phyloP scores from a whole-genome alignment of 2,329 filamentous ascomycete species.

The Ophiocordyceps polyrhachis-furcata region DNA sequence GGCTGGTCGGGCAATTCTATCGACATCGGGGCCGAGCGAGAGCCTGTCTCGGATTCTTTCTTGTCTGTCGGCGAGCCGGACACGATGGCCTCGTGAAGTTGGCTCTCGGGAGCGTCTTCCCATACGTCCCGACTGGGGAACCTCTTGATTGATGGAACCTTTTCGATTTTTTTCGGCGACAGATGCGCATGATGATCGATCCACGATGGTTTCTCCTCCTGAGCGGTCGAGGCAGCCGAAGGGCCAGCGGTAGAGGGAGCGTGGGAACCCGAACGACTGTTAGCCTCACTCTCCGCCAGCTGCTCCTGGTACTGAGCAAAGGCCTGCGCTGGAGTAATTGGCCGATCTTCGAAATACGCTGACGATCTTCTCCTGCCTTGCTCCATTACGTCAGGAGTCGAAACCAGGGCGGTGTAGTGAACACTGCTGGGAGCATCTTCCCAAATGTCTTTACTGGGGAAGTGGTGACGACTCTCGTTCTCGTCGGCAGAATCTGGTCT shows the following conservation, averaged over 20 bases:
- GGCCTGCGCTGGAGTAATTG: conserved; percentile 39
- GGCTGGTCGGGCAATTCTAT: conserved; percentile 22
- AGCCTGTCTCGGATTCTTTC: conserved; percentile 8
- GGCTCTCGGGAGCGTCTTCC: conserved; percentile 82
- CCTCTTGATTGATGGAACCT: conserved; percentile 35
- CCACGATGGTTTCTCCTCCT: conserved; percentile 21
- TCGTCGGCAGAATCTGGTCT: conserved; percentile 15
- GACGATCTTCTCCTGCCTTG: conserved; percentile 19
- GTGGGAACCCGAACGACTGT: conserved; percentile 11
- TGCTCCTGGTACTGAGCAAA: conserved; percentile 50
- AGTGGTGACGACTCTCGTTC: conserved; percentile 44
- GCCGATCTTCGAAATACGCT: conserved; percentile 12
- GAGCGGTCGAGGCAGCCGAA: neutral
- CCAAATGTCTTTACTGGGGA: conserved; percentile 94
- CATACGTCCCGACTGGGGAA: conserved; percentile 89
- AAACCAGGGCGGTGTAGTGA: conserved; percentile 63
- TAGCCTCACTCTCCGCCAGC: conserved; percentile 37
- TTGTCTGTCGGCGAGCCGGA: conserved; percentile 13
- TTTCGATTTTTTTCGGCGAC: conserved; percentile 19
- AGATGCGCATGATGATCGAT: conserved; percentile 29
- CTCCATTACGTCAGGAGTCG: conserved; percentile 43
- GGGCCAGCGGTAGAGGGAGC: conserved; percentile 9
- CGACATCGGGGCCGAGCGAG: conserved; percentile 20
- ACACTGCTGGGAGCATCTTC: conserved; percentile 84
- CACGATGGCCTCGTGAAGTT: conserved; percentile 62